Base-by-base conservation (phyloP, 2,329 filamentous ascomycete species). In the Aureobasidium musti region DNA sequence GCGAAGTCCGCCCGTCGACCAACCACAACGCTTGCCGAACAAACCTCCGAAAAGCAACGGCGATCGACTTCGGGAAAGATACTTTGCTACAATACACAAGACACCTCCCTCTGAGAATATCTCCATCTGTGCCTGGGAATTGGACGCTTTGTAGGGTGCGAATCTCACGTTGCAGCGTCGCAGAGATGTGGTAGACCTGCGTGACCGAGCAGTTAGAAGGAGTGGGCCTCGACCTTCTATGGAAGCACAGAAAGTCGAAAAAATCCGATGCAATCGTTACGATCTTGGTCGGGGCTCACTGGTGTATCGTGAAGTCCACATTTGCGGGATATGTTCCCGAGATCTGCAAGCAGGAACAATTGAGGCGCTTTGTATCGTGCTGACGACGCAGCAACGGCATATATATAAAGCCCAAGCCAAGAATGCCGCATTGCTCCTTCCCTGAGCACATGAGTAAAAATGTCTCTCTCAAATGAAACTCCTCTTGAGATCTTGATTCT, bases 401-500 rank as follows among this genome's bases (percentile, higher is more conserved):
- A 33, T 53, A 53, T 47, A 52, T 63, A 63, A 30, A 30, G 19
- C 21, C n/a, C 17, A 21, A 41, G 35, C 21, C 45, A 41, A 63
- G 49, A 53, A 5, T 35, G 19, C 28, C 41, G 45, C 17, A 21
- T 50, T 19, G 17, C 28, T 33, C 37, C 8, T 19, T 45, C 2
- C n/a, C n/a, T 52, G 8, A 1, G n/a, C 30, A 5, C n/a, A 39
- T 13, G 23, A 21, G 1, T 19, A 23, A 23, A 37, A 1, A 65
- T 65, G 63, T n/a, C 45, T 10, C 23, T 65, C 50, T 35, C 53
- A 7, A 67, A 35, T 21, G 49, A 67, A 11, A 53, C 33, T 3
- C 43, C 65, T n/a, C 39, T 67, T 19, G 50, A 67, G 2, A 67
- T 67, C 3, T 26, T 67, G 23, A 57, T 67, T 5, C 37, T 67